phyloP scores from a whole-genome alignment of 768 basidiomycete genomes.

The Ramaria rubella region DNA sequence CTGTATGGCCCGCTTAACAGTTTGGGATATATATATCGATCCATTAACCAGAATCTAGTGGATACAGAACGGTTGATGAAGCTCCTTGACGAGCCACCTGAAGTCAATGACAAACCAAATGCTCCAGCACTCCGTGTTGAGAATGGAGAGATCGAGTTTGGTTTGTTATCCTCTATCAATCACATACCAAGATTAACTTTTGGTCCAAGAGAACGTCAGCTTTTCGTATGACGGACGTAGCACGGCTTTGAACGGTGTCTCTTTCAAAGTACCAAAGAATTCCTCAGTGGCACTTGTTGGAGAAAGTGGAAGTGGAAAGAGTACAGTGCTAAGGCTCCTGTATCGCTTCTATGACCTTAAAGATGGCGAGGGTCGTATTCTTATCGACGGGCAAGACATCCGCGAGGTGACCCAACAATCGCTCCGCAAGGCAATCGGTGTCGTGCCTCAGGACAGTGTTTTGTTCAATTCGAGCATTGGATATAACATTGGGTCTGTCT shows the following conservation, averaged over 20 bases:
- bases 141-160: slow-evolving; percentile 82
- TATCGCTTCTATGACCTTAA: slow-evolving; percentile 90
- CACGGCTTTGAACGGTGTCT: slow-evolving; percentile 67
- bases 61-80: slow-evolving; percentile 82
- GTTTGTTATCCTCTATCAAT: slow-evolving; percentile 34
- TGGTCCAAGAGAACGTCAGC: slow-evolving; percentile 61
- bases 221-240: slow-evolving; percentile 78
- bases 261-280: slow-evolving; percentile 84
- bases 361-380: slow-evolving; percentile 70
- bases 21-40: slow-evolving; percentile 73
- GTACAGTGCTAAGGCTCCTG: slow-evolving; percentile 77
- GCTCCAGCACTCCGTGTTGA: slow-evolving; percentile 67
- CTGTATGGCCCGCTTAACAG: slow-evolving; percentile 71
- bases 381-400: slow-evolving; percentile 84
- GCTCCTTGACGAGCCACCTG: slow-evolving; percentile 73
- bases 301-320: slow-evolving; percentile 76
- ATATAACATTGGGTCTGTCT: slow-evolving; percentile 57
- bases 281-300: slow-evolving; percentile 87
- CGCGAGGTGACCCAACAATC: slow-evolving; percentile 79
- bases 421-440: slow-evolving; percentile 75
- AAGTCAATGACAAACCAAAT: slow-evolving; percentile 74
- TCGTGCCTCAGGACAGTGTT: slow-evolving; percentile 82
- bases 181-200: not conserved
- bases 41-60: slow-evolving; percentile 66
- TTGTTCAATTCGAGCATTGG: slow-evolving; percentile 65